These are phyloP conservation scores for Globisporangium lucens DNA, from an alignment of 352 stramenopile species.

Conservation along the genomic window DNA sequence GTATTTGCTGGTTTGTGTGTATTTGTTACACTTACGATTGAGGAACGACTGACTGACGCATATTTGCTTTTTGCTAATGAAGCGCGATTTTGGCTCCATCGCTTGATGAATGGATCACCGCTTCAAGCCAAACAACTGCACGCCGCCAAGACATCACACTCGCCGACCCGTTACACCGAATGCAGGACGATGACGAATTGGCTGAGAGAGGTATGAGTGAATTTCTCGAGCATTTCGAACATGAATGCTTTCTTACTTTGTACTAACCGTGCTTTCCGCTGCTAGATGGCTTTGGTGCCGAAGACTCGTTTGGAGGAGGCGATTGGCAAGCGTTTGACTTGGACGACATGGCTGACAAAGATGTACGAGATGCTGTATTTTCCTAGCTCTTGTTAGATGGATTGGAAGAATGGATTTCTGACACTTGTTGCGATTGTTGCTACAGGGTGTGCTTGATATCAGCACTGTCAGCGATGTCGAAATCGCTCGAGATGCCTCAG, in stretches of 20 bases:
- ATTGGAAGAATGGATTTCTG: neutral
- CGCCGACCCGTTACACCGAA: slow-evolving; percentile 53
- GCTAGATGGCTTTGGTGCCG: slow-evolving; percentile 59
- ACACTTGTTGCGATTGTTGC: neutral
- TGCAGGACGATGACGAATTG: slow-evolving; percentile 49
- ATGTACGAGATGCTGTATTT: slow-evolving; percentile 13
- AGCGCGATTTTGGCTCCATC: slow-evolving; percentile 64
- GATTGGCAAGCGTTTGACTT: slow-evolving; percentile 85
- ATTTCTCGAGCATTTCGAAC: neutral
- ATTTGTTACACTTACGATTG: neutral
- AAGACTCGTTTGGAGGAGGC: slow-evolving; percentile 74
- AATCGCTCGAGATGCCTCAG: slow-evolving; percentile 72
- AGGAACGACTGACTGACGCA: neutral
- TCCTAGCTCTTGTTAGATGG: neutral
- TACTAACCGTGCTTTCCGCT: neutral
- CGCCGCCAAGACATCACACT: slow-evolving; percentile 86
- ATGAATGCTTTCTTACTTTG: too few relatives aligned
- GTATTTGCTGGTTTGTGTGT: neutral
- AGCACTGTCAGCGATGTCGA: slow-evolving; percentile 81
- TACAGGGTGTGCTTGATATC: slow-evolving; percentile 43
- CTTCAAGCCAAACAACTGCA: slow-evolving; percentile 71
- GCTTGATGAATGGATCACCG: slow-evolving; percentile 79
- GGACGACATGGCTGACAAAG: slow-evolving; percentile 61
- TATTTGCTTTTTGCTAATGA: neutral
- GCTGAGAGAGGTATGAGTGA: slow-evolving; percentile 42